These are phyloP conservation scores for Leptomonas seymouri DNA, from an alignment of 208 protist genomes.

Conservation along the genomic window DNA sequence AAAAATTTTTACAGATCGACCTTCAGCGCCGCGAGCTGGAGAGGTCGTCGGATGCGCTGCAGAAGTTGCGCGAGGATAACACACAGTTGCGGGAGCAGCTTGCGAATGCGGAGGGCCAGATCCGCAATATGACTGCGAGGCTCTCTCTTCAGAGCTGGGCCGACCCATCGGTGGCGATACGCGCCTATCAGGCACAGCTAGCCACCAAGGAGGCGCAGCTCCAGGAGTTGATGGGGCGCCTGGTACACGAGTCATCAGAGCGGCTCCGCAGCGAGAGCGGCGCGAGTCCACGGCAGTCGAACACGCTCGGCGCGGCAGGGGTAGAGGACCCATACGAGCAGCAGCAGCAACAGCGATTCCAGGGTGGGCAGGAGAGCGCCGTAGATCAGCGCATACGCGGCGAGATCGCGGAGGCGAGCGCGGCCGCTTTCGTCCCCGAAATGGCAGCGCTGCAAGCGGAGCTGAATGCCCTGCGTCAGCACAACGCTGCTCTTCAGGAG, in stretches of 20 bases:
- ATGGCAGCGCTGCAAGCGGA: constrained; percentile 4
- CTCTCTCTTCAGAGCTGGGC: constrained; percentile 18
- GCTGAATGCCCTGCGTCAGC: not conserved
- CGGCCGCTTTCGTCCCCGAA: not conserved
- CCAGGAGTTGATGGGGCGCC: constrained; percentile 18
- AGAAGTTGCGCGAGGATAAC: constrained; percentile 22
- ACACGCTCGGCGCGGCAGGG: not conserved
- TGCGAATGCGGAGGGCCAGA: constrained; percentile 25
- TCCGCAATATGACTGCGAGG: constrained; percentile 16
- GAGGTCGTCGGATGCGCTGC: not conserved
- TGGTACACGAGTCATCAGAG: not conserved
- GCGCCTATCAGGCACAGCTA: constrained; percentile 30
- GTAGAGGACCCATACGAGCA: not conserved
- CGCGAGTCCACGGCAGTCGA: not conserved
- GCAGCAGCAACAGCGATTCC: not conserved
- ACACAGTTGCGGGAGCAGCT: constrained; percentile 28
- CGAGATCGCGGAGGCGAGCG: not conserved
- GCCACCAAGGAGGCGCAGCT: constrained; percentile 33
- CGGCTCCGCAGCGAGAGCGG: not conserved
- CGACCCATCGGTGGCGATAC: constrained; percentile 21
- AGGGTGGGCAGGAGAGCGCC: not conserved
- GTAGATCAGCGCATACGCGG: not conserved
- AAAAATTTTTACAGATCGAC: constrained; percentile 41
- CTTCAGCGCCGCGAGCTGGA: constrained; percentile 28
- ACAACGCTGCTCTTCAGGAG: not conserved